Conservation (phyloP, 2,329 filamentous ascomycete genomes). For the Akanthomyces uredinophilus region DNA sequence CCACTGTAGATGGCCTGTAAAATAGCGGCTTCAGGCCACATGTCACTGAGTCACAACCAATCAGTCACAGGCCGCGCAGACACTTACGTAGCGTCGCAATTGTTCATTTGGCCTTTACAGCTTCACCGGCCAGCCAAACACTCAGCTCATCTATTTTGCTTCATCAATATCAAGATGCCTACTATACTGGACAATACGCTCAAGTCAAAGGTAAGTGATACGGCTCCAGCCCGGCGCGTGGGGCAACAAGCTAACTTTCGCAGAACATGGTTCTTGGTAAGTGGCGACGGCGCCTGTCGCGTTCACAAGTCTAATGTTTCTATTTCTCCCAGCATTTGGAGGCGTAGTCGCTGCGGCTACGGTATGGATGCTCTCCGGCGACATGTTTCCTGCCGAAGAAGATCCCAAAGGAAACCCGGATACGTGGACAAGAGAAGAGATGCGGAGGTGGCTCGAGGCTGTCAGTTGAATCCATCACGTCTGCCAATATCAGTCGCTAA, state of each 20-base stretch:
- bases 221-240: too few species aligned
- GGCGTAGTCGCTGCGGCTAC: slow-evolving; percentile 75
- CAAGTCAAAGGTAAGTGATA: slow-evolving; percentile 57
- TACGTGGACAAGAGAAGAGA: slow-evolving; percentile 72
- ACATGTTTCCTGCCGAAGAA: slow-evolving; percentile 68
- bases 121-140: not conserved
- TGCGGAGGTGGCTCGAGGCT: slow-evolving; percentile 72
- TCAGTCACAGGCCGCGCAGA: not conserved
- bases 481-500: not conserved
- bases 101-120: not conserved
- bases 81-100: not conserved
- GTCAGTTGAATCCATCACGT: slow-evolving; percentile 50
- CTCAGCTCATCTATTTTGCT: not conserved
- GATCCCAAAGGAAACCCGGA: slow-evolving; percentile 73
- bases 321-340: slow-evolving; percentile 61
- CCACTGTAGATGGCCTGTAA: too few species aligned
- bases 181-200: slow-evolving; percentile 64
- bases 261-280: slow-evolving; percentile 68
- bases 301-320: slow-evolving; percentile 19
- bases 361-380: slow-evolving; percentile 80
- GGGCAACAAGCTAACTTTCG: not conserved
- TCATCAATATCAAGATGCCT: slow-evolving; percentile 49
- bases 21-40: too few species aligned
- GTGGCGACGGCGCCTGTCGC: slow-evolving; percentile 7
- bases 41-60: too few species aligned